Evolutionary conservation across 768 basidiomycete species (phyloP), one percentile per base, ranked within the genome.

Genomic region (Cantharellus anzutake): DNA sequence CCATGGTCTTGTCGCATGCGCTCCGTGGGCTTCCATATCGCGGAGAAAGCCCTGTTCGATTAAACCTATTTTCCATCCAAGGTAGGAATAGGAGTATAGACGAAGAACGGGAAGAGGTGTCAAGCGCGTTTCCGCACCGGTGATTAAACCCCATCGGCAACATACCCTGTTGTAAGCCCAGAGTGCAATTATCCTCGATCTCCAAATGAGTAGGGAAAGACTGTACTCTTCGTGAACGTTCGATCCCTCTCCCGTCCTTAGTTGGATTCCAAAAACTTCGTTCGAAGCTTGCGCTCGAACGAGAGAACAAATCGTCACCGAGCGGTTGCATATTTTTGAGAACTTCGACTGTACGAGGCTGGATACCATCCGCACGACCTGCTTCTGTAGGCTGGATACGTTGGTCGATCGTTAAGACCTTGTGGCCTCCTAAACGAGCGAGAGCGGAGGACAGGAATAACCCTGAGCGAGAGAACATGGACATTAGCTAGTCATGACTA

Each of bases 41-140:
- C 51, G 44, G 7, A 50, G 51, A 56, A 57, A 52, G 14, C 20
- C 51, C 35, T 59, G 50, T 59, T 59, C 58, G 58, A 59, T 59
- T 16, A 52, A 29, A n/a, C 51, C 58, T 50, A 59, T 58, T 16
- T 41, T 2, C 44, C 11, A 48, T 11, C 11, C 11, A 48, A 48
- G 44, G 11, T 48, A 11, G 44, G 44, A 11, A 48, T 48, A 48
- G 44, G 20, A 20, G 29, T 11, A 29, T 11, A 48, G 44, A 11
- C 29, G 44, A 48, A 48, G 11, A 48, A 29, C 11, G 44, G 29
- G 44, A 11, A 11, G 14, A 55, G 38, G 52, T 37, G 7, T 55
- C 11, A 14, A 55, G 52, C 7, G 7, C 14, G 38, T 11, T 55
- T 7, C 14, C 11, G 38, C 11, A 55, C 44, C 44, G 44, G 44